Evolutionary conservation across 208 protist genomes (phyloP).

Genomic region (Leishmania lainsoni): DNA sequence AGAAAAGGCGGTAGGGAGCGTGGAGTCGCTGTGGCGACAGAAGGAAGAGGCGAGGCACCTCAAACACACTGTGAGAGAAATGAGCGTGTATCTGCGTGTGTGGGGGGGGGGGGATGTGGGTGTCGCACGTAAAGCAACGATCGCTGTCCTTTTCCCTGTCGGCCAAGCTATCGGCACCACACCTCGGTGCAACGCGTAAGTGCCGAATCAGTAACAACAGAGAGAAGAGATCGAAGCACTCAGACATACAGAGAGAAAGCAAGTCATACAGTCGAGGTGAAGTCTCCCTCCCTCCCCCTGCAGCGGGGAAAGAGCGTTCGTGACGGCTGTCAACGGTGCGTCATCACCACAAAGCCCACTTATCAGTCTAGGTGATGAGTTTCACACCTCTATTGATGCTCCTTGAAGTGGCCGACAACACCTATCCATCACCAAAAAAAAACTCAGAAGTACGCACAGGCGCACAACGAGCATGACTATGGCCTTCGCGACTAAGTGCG

Average conservation of each 20-base stretch:
- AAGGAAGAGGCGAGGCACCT: background rate
- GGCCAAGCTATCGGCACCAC: background rate
- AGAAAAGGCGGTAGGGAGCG: background rate
- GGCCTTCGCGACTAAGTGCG: background rate
- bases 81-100: background rate
- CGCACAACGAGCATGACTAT: background rate
- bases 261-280: background rate
- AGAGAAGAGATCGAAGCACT: background rate
- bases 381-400: background rate
- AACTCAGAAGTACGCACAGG: too few relatives aligned
- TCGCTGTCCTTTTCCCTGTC: background rate
- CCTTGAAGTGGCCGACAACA: background rate
- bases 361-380: background rate
- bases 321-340: background rate
- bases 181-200: background rate
- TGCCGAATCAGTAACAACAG: background rate
- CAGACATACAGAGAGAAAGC: background rate
- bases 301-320: background rate
- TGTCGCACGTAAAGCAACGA: background rate
- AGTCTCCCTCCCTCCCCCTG: background rate
- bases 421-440: background rate
- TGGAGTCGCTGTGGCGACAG: background rate
- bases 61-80: background rate
- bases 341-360: background rate
- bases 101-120: background rate